Conservation (phyloP, 768 basidiomycete species). For the Mycena chlorophos region DNA sequence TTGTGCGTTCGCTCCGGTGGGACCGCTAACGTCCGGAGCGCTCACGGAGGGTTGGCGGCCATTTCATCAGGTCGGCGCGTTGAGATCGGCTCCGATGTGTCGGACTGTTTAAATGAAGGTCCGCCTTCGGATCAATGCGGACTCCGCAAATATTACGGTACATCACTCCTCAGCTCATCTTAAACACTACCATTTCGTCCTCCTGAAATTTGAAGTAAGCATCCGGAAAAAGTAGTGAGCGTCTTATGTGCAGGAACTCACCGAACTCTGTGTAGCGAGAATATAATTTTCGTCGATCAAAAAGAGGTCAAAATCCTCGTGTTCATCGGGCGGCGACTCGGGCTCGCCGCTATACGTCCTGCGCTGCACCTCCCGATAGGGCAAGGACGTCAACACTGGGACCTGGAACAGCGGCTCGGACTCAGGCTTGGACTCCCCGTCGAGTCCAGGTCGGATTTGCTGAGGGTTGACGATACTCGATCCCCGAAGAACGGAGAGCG, state of each 20-base stretch:
- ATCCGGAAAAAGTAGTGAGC: not conserved
- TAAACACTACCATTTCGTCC: not conserved
- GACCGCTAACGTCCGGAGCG: too few relatives aligned
- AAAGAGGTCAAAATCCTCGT: slow-evolving; percentile 1
- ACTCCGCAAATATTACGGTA: too few relatives aligned
- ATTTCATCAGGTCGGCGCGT: too few relatives aligned
- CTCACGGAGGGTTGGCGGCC: too few relatives aligned
- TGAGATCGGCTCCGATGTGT: too few relatives aligned
- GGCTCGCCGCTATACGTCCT: not conserved
- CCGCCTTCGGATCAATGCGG: too few relatives aligned
- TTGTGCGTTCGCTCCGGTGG: too few relatives aligned
- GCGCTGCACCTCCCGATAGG: slow-evolving; percentile 2
- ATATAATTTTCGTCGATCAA: slow-evolving; percentile 12
- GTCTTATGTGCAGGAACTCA: not conserved
- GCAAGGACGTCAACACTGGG: slow-evolving; percentile 1
- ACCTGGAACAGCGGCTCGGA: not conserved
- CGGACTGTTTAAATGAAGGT: too few relatives aligned
- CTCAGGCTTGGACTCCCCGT: not conserved
- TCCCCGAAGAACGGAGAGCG: not conserved
- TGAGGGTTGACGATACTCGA: not conserved
- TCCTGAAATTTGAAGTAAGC: not conserved
- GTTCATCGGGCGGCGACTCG: not conserved
- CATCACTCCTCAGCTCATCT: not conserved
- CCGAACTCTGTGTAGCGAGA: slow-evolving; percentile 2
- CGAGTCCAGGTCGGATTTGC: not conserved